Percentiles rank a stretch among this genome's conserved stretches.
Conservation (phyloP, 1,284 basidiomycete genomes). For the Ceratobasidium theobromae region DNA sequence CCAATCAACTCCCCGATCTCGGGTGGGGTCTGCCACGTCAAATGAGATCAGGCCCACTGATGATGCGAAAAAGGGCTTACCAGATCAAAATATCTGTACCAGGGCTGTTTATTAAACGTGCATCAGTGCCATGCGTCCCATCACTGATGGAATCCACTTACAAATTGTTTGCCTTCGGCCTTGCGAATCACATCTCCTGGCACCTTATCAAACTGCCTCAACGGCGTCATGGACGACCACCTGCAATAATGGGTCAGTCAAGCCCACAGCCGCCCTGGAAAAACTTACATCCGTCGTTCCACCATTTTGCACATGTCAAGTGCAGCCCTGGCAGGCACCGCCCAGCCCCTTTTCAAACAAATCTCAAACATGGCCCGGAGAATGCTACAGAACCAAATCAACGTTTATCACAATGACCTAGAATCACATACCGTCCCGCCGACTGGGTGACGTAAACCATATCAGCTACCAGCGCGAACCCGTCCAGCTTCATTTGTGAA, state of each 20-base stretch:
- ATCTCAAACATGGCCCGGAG: conserved; percentile 98
- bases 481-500: conserved; percentile 91
- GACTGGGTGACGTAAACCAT: conserved; percentile 98
- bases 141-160: conserved; percentile 45
- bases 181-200: conserved; percentile 86
- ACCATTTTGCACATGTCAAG: conserved; percentile 98
- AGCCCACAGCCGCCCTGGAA: conserved; percentile 7
- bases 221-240: conserved; percentile 97
- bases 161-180: conserved; percentile 97
- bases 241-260: conserved; percentile 44
- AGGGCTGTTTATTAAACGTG: conserved; percentile 58
- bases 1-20: conserved; percentile 95
- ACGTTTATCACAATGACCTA: conserved; percentile 10
- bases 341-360: conserved; percentile 98
- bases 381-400: conserved; percentile 57
- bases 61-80: conserved; percentile 45
- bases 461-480: conserved; percentile 94
- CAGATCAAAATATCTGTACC: conserved; percentile 94
- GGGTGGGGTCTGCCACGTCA: conserved; percentile 56
- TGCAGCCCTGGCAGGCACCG: conserved; percentile 86
- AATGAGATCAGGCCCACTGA: conserved; percentile 17
- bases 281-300: conserved; percentile 75
- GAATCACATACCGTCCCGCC: conserved; percentile 67
- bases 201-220: conserved; percentile 92
- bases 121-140: conserved; percentile 21